Percentiles rank a stretch among this genome's conserved stretches.
These are phyloP conservation scores for Mycena citricolor DNA, from an alignment of 1,284 basidiomycete genomes.

Conservation along the genomic window DNA sequence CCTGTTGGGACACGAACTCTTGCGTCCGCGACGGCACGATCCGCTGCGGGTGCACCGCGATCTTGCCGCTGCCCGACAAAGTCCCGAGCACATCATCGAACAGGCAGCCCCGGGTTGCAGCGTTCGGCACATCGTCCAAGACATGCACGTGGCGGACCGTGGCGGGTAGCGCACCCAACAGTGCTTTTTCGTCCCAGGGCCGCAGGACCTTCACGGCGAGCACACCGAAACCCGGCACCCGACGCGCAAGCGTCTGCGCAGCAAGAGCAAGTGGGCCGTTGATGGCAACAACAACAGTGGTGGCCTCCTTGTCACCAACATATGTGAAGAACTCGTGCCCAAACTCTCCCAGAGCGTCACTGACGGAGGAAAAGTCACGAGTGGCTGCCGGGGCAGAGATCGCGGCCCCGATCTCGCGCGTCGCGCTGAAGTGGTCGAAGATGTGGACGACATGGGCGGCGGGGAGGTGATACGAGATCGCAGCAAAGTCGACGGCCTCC, in stretches of 20 bases:
- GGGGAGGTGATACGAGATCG: conserved; percentile 63
- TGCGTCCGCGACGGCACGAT: conserved; percentile 57
- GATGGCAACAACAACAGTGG: conserved; percentile 59
- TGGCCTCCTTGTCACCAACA: conserved; percentile 57
- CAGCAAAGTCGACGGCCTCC: conserved; percentile 73
- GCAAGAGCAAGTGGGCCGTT: conserved; percentile 70
- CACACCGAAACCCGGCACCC: conserved; percentile 53
- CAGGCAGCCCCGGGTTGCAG: conserved; percentile 62
- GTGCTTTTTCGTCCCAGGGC: conserved; percentile 68
- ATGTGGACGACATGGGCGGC: conserved; percentile 72
- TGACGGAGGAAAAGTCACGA: conserved; percentile 36
- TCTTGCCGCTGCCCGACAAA: conserved; percentile 41
- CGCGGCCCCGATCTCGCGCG: conserved; percentile 67
- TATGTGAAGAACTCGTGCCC: conserved; percentile 73
- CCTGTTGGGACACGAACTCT: conserved; percentile 47
- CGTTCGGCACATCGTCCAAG: conserved; percentile 71
- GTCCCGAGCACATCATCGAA: conserved; percentile 72
- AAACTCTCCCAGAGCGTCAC: conserved; percentile 48
- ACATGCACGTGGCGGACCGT: conserved; percentile 62
- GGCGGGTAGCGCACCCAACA: conserved; percentile 58
- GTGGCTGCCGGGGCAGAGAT: conserved; percentile 30
- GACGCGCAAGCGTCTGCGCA: conserved; percentile 49
- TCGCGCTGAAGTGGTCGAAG: conserved; percentile 72
- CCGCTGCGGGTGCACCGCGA: conserved; percentile 56
- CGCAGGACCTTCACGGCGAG: conserved; percentile 73